Percentiles rank a stretch among this genome's conserved stretches.
These are phyloP conservation scores for Starmerella gropengiesseri DNA, from an alignment of 805 yeast species.

Conservation along the genomic window DNA sequence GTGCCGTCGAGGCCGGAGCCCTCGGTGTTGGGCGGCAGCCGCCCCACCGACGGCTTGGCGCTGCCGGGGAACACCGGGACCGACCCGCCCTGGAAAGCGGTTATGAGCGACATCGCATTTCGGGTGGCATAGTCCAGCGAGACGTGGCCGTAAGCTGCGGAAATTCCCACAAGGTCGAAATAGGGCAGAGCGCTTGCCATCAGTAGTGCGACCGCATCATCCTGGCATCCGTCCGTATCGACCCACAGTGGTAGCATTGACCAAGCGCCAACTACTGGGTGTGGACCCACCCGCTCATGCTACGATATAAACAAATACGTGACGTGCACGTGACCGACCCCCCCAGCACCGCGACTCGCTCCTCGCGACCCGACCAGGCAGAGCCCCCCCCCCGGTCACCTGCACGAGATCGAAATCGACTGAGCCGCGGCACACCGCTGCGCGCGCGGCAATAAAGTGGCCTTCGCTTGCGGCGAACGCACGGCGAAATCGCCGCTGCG, in stretches of 20 bases:
- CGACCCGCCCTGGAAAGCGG: slow-evolving; percentile 40
- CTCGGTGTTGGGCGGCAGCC: slow-evolving; percentile 52
- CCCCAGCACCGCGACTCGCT: too few relatives aligned
- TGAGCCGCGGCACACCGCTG: too few relatives aligned
- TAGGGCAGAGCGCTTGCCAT: slow-evolving; percentile 51
- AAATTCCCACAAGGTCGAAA: slow-evolving; percentile 53
- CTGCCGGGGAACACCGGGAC: slow-evolving; percentile 63
- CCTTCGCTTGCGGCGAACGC: too few relatives aligned
- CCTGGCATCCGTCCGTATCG: slow-evolving; percentile 91
- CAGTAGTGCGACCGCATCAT: slow-evolving; percentile 68
- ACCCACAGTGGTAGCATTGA: slow-evolving; percentile 60
- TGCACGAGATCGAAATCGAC: too few relatives aligned
- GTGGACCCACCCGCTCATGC: not conserved
- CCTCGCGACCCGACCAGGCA: too few relatives aligned
- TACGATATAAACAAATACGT: not conserved
- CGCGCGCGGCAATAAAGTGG: too few relatives aligned
- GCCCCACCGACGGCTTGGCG: slow-evolving; percentile 36
- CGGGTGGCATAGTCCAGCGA: slow-evolving; percentile 52
- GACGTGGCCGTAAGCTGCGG: slow-evolving; percentile 67
- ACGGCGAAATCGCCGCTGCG: too few relatives aligned
- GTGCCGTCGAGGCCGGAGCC: slow-evolving; percentile 82
- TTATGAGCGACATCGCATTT: slow-evolving; percentile 57
- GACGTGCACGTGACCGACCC: not conserved
- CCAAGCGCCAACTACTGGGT: not conserved
- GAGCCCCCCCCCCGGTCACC: too few relatives aligned